Evolutionary conservation across 169 alveolate genomes (phyloP).

Genomic region (Pseudocohnilembus persalinus): DNA sequence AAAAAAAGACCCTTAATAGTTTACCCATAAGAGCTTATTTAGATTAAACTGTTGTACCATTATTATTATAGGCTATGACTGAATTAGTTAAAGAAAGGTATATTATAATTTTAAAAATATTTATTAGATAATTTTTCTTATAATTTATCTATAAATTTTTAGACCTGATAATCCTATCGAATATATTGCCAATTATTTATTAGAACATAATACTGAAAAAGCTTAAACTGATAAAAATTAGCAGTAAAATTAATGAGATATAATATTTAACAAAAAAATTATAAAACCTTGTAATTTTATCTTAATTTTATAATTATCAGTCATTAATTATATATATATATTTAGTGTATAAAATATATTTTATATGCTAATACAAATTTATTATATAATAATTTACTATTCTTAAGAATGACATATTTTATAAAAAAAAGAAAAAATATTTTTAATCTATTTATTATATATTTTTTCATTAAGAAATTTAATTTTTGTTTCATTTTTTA

Average conservation of each 20-base stretch:
- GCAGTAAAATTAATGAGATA: not conserved
- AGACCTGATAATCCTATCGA: constrained; percentile 69
- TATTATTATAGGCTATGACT: constrained; percentile 18
- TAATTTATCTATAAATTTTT: not conserved
- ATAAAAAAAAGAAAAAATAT: too few relatives aligned
- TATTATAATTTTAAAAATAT: not conserved
- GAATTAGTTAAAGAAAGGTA: constrained; percentile 29
- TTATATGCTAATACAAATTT: too few relatives aligned
- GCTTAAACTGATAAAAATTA: not conserved
- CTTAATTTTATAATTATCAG: too few relatives aligned
- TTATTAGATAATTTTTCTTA: not conserved
- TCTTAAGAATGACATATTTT: too few relatives aligned
- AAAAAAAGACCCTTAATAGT: constrained; percentile 26
- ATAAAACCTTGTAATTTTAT: not conserved
- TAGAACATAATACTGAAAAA: constrained; percentile 59
- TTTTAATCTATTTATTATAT: too few relatives aligned
- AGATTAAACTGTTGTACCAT: constrained; percentile 22
- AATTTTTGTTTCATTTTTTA: too few relatives aligned
- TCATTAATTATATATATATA: too few relatives aligned
- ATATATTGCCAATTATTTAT: constrained; percentile 57
- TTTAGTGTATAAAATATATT: too few relatives aligned
- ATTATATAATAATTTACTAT: too few relatives aligned
- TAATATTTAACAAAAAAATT: not conserved
- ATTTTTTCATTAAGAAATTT: too few relatives aligned
- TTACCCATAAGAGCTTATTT: constrained; percentile 24